These are phyloP conservation scores for Colletotrichum destructivum DNA, from an alignment of 2,329 filamentous ascomycete genomes.

Conservation along the genomic window DNA sequence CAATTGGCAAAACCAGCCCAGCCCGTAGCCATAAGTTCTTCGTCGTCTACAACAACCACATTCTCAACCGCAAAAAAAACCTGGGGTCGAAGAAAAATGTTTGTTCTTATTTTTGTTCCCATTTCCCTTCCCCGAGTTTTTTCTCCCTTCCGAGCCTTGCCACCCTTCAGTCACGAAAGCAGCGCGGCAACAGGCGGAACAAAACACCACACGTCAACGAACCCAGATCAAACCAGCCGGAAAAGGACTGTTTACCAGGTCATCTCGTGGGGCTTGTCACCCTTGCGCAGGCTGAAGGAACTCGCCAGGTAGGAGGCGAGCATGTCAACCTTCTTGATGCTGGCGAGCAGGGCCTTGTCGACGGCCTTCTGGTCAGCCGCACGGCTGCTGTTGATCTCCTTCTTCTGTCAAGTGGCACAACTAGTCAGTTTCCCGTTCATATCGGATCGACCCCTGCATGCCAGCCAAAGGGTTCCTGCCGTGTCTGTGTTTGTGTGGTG, in stretches of 20 bases:
- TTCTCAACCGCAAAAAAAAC: slow-evolving; percentile 29
- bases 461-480: background rate
- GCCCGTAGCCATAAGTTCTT: slow-evolving; percentile 43
- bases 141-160: slow-evolving; percentile 33
- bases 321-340: slow-evolving; percentile 98
- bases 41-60: slow-evolving; percentile 41
- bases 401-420: slow-evolving; percentile 79
- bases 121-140: slow-evolving; percentile 23
- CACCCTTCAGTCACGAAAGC: slow-evolving; percentile 22
- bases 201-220: slow-evolving; percentile 28
- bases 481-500: background rate
- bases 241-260: slow-evolving; percentile 81
- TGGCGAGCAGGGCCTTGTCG: slow-evolving; percentile 95
- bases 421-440: slow-evolving; percentile 45
- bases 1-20: slow-evolving; percentile 74
- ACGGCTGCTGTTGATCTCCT: slow-evolving; percentile 91
- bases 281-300: slow-evolving; percentile 98
- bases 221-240: slow-evolving; percentile 27
- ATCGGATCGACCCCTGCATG: background rate
- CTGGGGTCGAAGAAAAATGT: slow-evolving; percentile 31
- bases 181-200: slow-evolving; percentile 21
- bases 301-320: slow-evolving; percentile 94
- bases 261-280: slow-evolving; percentile 99
- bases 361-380: slow-evolving; percentile 98
- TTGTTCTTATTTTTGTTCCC: slow-evolving; percentile 28